These are phyloP conservation scores for Trametes polyzona DNA, from an alignment of 1,284 basidiomycete species.

Conservation along the genomic window DNA sequence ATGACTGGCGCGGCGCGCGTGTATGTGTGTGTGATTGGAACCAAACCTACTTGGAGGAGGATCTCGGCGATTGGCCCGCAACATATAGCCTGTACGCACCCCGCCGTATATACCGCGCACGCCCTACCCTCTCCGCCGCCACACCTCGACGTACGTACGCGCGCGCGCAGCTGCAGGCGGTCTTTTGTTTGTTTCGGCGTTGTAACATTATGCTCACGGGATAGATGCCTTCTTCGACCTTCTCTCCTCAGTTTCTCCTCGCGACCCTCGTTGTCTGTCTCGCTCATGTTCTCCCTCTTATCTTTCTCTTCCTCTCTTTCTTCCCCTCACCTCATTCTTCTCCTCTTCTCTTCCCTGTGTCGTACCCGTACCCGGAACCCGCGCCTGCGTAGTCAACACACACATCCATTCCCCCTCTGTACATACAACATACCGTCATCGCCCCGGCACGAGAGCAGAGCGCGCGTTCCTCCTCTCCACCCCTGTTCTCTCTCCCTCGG, in stretches of 20 bases:
- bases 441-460: slow-evolving; percentile 2
- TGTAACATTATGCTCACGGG: slow-evolving; percentile 41
- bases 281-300: not conserved
- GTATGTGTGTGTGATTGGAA: too few relatives aligned
- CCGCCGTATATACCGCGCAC: slow-evolving; percentile 10
- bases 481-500: not conserved
- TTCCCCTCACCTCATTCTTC: slow-evolving; percentile 22
- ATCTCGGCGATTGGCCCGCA: not conserved
- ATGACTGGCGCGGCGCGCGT: not conserved
- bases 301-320: slow-evolving; percentile 15
- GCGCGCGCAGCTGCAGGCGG: not conserved
- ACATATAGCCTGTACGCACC: slow-evolving; percentile 1
- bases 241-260: not conserved
- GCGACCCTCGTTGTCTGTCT: slow-evolving; percentile 4
- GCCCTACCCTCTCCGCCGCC: not conserved
- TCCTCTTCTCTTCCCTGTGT: not conserved
- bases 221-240: slow-evolving; percentile 32
- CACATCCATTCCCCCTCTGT: slow-evolving; percentile 10
- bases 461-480: too few relatives aligned
- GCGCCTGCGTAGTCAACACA: not conserved
- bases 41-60: not conserved
- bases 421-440: slow-evolving; percentile 14
- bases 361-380: slow-evolving; percentile 12
- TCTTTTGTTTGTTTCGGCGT: slow-evolving; percentile 9
- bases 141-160: not conserved